Base-by-base conservation (phyloP, 2,329 filamentous ascomycete species). In the Talaromyces piceae region DNA sequence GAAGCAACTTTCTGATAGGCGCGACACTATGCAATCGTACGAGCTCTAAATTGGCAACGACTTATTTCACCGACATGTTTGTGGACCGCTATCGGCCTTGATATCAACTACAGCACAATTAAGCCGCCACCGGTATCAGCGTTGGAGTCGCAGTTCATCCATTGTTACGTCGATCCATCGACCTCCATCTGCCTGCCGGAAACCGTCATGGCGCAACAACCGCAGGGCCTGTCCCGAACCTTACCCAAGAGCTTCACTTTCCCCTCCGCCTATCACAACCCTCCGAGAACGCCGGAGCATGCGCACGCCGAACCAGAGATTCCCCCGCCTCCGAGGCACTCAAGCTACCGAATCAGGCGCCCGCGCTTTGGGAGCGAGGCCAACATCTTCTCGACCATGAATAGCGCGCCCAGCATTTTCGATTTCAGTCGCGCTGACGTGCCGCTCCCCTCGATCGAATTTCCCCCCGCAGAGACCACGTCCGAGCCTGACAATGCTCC, bases 201-300 rank as follows among this genome's bases (percentile, higher is more conserved):
- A n/a, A n/a, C n/a, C 58, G 61, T 47, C 57, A 72, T 72, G 69
- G 63, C 67, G 55, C 62, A 66, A 54, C 66, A 65, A 57, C 68
- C 65, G 54, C 59, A 61, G 48, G 67, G 65, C 18, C 62, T 73
- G 48, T 74, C 72, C 52, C 71, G 70, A 49, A 75, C 72, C 22
- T 59, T 75, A 23, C 72, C 72, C 25, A 73, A 74, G 56, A 73
- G 73, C 59, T 75, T 75, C 59, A 72, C 69, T 9, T 71, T 72
- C 45, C 63, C 69, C 47, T 66, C 66, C 45, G 48, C 59, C 44
- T 58, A 59, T 46, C 58, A 59, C 39, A 63, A 64, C 27, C 64
- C 65, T 50, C 72, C 72, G 22, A 71, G 60, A 56, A 75, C 72
- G 13, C 72, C 72, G 52, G 67, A 73, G 54, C 71, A 67, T 53